Evolutionary conservation across 441 rosid genomes (phyloP).

Genomic region (Erodium texanum): DNA sequence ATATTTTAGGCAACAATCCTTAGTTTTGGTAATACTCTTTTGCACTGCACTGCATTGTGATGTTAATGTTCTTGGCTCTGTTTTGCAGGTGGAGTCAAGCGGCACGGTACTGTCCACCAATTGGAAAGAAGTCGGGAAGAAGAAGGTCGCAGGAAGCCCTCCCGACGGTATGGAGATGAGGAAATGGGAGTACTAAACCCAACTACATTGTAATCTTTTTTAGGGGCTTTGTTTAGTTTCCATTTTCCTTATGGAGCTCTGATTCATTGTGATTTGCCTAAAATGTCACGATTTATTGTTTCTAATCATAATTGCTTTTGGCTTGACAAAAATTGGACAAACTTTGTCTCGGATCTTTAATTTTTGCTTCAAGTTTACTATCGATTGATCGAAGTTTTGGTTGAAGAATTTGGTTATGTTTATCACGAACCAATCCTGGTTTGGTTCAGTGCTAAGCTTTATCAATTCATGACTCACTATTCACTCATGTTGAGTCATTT

Average conservation of each 20-base stretch:
- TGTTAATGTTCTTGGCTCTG: background rate
- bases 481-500: no score
- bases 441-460: no score
- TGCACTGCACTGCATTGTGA: background rate
- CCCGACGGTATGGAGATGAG: conserved; percentile 86
- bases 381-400: no score
- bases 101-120: conserved; percentile 73
- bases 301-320: no score
- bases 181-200: conserved; percentile 54
- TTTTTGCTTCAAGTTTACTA: no score
- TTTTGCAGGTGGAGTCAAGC: conserved; percentile 57
- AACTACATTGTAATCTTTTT: background rate
- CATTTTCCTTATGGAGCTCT: background rate
- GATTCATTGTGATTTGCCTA: background rate
- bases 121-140: conserved; percentile 77
- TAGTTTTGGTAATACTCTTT: background rate
- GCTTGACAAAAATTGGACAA: no score
- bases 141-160: conserved; percentile 74
- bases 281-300: no score
- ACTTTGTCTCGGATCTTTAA: no score
- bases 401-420: no score
- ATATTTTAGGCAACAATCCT: background rate
- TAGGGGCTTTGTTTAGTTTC: no score
- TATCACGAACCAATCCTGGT: no score
- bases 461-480: no score